Evolutionary conservation across 257 asterid genomes (phyloP).

Genomic region (Jacaranda copaia): DNA sequence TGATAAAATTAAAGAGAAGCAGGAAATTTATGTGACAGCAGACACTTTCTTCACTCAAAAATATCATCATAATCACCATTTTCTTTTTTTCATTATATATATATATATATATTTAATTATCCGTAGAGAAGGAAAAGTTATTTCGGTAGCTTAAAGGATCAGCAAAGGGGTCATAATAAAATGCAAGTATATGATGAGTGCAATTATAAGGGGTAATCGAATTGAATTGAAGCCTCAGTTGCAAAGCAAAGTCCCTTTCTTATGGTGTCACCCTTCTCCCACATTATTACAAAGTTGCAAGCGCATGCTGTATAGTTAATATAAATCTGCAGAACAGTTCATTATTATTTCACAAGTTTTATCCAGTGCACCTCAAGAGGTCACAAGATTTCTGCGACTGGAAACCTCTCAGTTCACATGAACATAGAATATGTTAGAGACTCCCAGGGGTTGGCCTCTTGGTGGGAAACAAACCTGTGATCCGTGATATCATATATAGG

Average conservation of each 20-base stretch:
- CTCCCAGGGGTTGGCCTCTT: too few species aligned
- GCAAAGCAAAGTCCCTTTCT: slow-evolving; percentile 37
- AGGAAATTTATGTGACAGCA: not conserved
- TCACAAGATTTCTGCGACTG: not conserved
- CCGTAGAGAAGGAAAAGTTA: not conserved
- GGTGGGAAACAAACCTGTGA: too few species aligned
- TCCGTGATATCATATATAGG: too few species aligned
- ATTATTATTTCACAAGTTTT: slow-evolving; percentile 32
- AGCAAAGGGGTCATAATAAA: slow-evolving; percentile 40
- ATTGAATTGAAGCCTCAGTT: slow-evolving; percentile 29
- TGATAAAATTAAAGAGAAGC: not conserved
- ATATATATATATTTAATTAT: not conserved
- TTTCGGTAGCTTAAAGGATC: slow-evolving; percentile 47
- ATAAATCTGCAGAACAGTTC: not conserved
- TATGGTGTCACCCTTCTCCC: not conserved
- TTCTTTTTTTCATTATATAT: not conserved
- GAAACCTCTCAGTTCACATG: not conserved
- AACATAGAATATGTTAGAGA: not conserved
- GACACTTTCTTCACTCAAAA: not conserved
- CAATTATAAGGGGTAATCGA: slow-evolving; percentile 26
- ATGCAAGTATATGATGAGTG: slow-evolving; percentile 27
- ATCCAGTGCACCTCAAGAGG: not conserved
- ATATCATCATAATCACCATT: not conserved
- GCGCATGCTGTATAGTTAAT: slow-evolving; percentile 44
- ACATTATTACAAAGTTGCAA: slow-evolving; percentile 40